phyloP scores from a whole-genome alignment of 306 rosid species.

The Casuarina cunninghamiana region DNA sequence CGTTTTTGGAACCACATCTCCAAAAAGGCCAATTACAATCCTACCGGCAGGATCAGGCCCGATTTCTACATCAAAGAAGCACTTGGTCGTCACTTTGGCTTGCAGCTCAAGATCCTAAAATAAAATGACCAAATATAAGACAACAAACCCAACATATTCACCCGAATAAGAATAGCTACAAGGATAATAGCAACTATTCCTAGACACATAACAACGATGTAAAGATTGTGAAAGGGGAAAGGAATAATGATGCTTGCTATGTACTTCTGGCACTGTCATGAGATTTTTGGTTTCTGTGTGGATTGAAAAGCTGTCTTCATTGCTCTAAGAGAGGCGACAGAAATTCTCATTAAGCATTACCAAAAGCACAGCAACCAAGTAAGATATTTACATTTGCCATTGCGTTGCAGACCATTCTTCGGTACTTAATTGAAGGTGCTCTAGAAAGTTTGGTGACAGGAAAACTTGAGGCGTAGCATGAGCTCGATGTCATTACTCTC shows the following conservation, averaged over 20 bases:
- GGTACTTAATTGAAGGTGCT: slow-evolving; percentile 33
- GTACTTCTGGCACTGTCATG: not conserved
- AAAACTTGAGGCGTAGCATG: slow-evolving; percentile 37
- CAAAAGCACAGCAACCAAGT: not conserved
- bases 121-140: slow-evolving; percentile 20
- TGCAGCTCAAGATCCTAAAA: slow-evolving; percentile 69
- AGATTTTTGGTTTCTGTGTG: not conserved
- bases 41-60: slow-evolving; percentile 71
- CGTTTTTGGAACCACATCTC: slow-evolving; percentile 75
- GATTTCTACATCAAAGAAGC: slow-evolving; percentile 77
- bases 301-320: slow-evolving; percentile 11
- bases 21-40: slow-evolving; percentile 71
- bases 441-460: slow-evolving; percentile 26
- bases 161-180: not conserved
- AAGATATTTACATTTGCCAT: slow-evolving; percentile 43
- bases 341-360: slow-evolving; percentile 8
- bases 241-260: not conserved
- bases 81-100: slow-evolving; percentile 71
- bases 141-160: slow-evolving; percentile 17
- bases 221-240: not conserved
- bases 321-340: not conserved
- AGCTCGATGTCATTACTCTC: slow-evolving; percentile 36
- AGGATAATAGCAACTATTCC: slow-evolving; percentile 7
- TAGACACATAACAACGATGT: not conserved
- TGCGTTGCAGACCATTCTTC: slow-evolving; percentile 48